Percentiles rank a stretch among this genome's conserved stretches.
Conservation (phyloP, 768 basidiomycete species). For the Serendipita vermifera region DNA sequence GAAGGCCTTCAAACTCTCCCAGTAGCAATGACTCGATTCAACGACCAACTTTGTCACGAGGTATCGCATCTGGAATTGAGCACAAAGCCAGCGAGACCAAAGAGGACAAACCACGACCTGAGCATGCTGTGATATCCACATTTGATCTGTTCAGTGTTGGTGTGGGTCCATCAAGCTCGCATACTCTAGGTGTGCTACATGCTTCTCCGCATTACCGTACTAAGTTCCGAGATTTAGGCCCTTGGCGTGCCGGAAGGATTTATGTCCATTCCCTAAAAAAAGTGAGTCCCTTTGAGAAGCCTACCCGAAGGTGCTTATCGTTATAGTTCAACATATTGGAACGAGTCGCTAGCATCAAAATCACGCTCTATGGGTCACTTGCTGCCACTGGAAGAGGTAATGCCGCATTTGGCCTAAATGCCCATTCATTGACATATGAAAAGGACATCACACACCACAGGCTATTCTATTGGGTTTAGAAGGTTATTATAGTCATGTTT, state of each 20-base stretch:
- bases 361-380: slow-evolving; percentile 82
- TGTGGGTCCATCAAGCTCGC: slow-evolving; percentile 47
- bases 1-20: too few relatives aligned
- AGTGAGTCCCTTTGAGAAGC: slow-evolving; percentile 56
- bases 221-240: too few relatives aligned
- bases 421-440: neutral
- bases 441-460: slow-evolving; percentile 76
- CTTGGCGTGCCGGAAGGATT: slow-evolving; percentile 88
- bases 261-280: slow-evolving; percentile 67
- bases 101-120: slow-evolving; percentile 27
- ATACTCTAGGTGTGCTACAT: too few relatives aligned
- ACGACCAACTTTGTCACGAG: too few relatives aligned
- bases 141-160: slow-evolving; percentile 91
- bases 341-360: slow-evolving; percentile 69
- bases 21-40: too few relatives aligned
- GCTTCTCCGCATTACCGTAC: too few relatives aligned
- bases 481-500: slow-evolving; percentile 24
- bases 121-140: slow-evolving; percentile 86
- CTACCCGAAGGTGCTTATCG: too few relatives aligned
- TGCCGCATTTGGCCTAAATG: too few relatives aligned
- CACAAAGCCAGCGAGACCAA: neutral
- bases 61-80: too few relatives aligned
- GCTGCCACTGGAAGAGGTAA: slow-evolving; percentile 91
- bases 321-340: too few relatives aligned
- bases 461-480: slow-evolving; percentile 74